These are phyloP conservation scores for Nephelium lappaceum DNA, from an alignment of 345 rosid genomes.

Conservation along the genomic window DNA sequence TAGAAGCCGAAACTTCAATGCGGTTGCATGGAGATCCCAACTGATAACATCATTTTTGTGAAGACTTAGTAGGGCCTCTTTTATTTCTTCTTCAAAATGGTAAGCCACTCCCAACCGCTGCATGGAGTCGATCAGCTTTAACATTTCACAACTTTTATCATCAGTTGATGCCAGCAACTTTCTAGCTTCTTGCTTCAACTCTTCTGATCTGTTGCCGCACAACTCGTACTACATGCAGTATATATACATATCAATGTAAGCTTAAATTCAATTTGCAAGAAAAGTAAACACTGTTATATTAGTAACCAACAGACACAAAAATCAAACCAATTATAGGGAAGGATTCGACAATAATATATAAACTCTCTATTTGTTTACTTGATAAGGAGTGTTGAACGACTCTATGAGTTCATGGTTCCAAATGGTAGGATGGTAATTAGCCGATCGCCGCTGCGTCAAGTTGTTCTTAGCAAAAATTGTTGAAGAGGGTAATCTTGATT, in stretches of 20 bases:
- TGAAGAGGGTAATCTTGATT: no score
- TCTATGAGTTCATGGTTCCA: slow-evolving; percentile 21
- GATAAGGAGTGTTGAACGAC: slow-evolving; percentile 1
- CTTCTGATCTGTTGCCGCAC: neutral
- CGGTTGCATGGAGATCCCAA: slow-evolving; percentile 14
- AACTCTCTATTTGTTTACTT: neutral
- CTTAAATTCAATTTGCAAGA: no score
- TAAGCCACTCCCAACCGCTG: no score
- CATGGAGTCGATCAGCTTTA: slow-evolving; percentile 13
- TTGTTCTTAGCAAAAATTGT: no score
- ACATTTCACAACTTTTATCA: neutral
- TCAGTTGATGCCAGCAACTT: neutral
- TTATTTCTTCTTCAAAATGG: slow-evolving; percentile 21
- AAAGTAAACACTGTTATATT: no score
- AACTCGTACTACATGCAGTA: no score
- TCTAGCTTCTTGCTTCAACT: slow-evolving; percentile 18
- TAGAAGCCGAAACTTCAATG: slow-evolving; percentile 23
- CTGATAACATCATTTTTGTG: neutral
- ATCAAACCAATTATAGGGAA: no score
- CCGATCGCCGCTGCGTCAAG: slow-evolving; percentile 11
- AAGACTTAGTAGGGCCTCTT: neutral
- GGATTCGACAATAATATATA: no score
- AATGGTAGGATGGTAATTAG: slow-evolving; percentile 17
- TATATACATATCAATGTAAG: no score
- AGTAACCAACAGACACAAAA: no score